phyloP scores from a whole-genome alignment of 306 rosid genomes.

The Urtica urens region DNA sequence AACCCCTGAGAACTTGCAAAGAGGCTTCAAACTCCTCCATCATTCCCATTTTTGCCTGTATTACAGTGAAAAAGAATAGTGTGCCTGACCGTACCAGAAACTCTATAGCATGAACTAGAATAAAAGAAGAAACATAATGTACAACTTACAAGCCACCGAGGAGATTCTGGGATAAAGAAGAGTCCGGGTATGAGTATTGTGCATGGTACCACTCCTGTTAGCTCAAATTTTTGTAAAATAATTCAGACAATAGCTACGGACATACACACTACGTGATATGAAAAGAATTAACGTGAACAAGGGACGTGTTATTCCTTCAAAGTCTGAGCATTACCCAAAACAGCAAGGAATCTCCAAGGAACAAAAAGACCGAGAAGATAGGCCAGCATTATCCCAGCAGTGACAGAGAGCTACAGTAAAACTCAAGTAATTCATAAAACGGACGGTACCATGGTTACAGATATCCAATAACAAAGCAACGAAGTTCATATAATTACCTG shows the following conservation, averaged over 20 bases:
- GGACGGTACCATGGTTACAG: no score
- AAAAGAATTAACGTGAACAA: no score
- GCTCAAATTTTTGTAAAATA: slow-evolving; percentile 9
- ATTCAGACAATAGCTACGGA: no score
- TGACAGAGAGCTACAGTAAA: slow-evolving; percentile 68
- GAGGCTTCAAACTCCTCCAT: slow-evolving; percentile 85
- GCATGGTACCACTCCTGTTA: slow-evolving; percentile 80
- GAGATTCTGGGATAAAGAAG: slow-evolving; percentile 94
- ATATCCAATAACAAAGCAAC: no score
- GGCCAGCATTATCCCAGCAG: slow-evolving; percentile 85
- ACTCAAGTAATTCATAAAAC: no score
- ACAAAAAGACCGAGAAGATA: slow-evolving; percentile 89
- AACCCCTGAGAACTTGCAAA: slow-evolving; percentile 92
- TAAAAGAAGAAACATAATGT: slow-evolving; percentile 5
- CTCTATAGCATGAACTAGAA: background rate
- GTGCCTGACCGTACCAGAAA: background rate
- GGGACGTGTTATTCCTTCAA: slow-evolving; percentile 2
- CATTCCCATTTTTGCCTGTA: slow-evolving; percentile 95
- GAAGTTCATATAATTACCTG: slow-evolving; percentile 87
- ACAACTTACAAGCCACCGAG: slow-evolving; percentile 88
- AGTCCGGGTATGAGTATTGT: slow-evolving; percentile 80
- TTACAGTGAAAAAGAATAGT: background rate
- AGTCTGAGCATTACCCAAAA: slow-evolving; percentile 71
- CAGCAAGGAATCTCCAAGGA: slow-evolving; percentile 88
- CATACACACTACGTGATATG: no score